Evolutionary conservation across 257 asterid genomes (phyloP).

Genomic region (Thymus quinquecostatus): DNA sequence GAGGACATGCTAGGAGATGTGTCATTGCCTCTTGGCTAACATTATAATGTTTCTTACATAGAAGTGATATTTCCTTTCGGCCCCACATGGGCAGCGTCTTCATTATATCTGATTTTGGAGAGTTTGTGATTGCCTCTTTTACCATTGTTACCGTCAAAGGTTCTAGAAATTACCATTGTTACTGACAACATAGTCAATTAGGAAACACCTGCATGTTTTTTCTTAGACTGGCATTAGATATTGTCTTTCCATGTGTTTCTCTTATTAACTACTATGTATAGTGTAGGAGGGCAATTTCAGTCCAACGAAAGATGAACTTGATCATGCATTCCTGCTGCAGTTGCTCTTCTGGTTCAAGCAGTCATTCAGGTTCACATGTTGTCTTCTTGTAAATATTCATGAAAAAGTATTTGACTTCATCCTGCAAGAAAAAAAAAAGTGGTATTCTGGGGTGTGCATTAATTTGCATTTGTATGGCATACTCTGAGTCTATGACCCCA

Average conservation of each 20-base stretch:
- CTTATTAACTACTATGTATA: conserved; percentile 27
- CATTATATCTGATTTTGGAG: neutral
- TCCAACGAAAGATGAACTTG: conserved; percentile 77
- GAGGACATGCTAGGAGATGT: no score
- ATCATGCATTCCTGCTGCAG: conserved; percentile 89
- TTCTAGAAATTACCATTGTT: conserved; percentile 4
- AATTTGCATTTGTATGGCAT: conserved; percentile 19
- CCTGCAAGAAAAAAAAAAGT: conserved; percentile 24
- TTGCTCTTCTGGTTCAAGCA: conserved; percentile 98
- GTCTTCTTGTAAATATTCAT: conserved; percentile 20
- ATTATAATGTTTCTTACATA: no score
- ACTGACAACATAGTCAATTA: conserved; percentile 14
- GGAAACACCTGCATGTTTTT: conserved; percentile 22
- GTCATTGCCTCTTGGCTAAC: no score
- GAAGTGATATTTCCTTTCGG: neutral
- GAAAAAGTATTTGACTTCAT: conserved; percentile 15
- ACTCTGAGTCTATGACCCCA: neutral
- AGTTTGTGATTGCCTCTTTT: neutral
- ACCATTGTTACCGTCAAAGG: neutral
- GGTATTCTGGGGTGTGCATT: conserved; percentile 10
- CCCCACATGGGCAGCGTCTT: neutral
- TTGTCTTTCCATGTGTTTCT: conserved; percentile 26
- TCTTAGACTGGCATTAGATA: conserved; percentile 3
- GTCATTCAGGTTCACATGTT: conserved; percentile 71
- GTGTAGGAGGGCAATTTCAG: conserved; percentile 78